A percentile compares a stretch with the other conserved stretches of the same genome.
phyloP scores from a whole-genome alignment of 1,139 yeast genomes.

The Pichia cactophila region DNA sequence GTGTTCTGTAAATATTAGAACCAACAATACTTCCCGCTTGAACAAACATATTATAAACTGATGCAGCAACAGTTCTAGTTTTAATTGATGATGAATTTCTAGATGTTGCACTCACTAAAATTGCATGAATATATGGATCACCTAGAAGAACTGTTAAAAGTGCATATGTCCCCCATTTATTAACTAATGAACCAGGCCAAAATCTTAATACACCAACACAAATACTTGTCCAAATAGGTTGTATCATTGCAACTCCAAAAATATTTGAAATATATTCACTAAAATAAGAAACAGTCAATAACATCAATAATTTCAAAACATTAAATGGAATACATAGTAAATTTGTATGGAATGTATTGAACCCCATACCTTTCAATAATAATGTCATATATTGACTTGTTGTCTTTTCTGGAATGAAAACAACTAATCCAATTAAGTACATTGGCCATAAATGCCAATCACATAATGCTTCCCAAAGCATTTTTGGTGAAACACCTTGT shows the following conservation, averaged over 20 bases:
- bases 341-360: slow-evolving; percentile 47
- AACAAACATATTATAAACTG: slow-evolving; percentile 54
- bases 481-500: slow-evolving; percentile 37
- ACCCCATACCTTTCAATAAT: slow-evolving; percentile 45
- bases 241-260: slow-evolving; percentile 29
- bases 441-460: slow-evolving; percentile 60
- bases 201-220: slow-evolving; percentile 37
- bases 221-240: slow-evolving; percentile 36
- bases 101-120: slow-evolving; percentile 54
- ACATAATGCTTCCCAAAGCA: slow-evolving; percentile 32
- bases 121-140: slow-evolving; percentile 46
- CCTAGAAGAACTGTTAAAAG: slow-evolving; percentile 42
- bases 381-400: slow-evolving; percentile 43
- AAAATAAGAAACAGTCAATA: slow-evolving; percentile 33
- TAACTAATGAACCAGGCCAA: slow-evolving; percentile 43
- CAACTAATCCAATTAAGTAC: slow-evolving; percentile 44
- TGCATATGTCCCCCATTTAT: slow-evolving; percentile 48
- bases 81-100: slow-evolving; percentile 53
- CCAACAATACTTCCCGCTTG: slow-evolving; percentile 48
- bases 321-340: slow-evolving; percentile 45
- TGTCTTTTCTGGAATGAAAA: slow-evolving; percentile 38
- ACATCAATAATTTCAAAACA: slow-evolving; percentile 31
- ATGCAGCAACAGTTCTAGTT: slow-evolving; percentile 52
- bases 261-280: slow-evolving; percentile 37
- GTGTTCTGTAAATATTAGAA: slow-evolving; percentile 47